Conservation (phyloP, 495 filamentous ascomycete species). For the Aspergillus egyptiacus region DNA sequence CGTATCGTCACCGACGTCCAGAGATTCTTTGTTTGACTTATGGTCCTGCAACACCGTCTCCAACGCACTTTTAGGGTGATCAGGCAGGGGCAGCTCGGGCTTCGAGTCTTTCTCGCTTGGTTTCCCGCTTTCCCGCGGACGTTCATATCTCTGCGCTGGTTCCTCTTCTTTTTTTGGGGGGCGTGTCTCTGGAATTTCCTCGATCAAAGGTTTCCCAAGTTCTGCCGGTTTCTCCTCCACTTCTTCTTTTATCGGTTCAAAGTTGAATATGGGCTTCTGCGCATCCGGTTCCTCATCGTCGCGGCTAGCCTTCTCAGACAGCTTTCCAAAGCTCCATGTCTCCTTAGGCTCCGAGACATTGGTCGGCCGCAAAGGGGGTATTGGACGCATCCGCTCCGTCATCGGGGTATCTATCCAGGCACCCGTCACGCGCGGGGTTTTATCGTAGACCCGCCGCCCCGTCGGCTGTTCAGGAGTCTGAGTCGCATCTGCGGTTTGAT, state of each 20-base stretch:
- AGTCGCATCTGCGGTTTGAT: slow-evolving; percentile 13
- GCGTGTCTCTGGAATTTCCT: background rate
- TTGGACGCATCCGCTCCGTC: slow-evolving; percentile 29
- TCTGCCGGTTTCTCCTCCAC: background rate
- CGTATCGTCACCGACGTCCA: slow-evolving; percentile 53
- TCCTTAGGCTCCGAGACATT: background rate
- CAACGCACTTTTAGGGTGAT: slow-evolving; percentile 44
- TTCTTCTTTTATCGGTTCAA: background rate
- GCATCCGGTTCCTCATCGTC: background rate
- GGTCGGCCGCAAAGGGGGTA: background rate
- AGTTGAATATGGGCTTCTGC: background rate
- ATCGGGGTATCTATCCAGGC: slow-evolving; percentile 51
- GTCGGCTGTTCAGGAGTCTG: slow-evolving; percentile 36
- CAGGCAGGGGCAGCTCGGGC: slow-evolving; percentile 30
- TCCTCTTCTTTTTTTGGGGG: background rate
- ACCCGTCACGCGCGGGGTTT: slow-evolving; percentile 46
- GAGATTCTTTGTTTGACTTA: slow-evolving; percentile 36
- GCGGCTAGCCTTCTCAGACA: background rate
- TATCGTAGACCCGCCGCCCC: slow-evolving; percentile 34
- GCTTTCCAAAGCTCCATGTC: background rate
- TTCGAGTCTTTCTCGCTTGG: slow-evolving; percentile 1
- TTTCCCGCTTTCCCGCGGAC: background rate
- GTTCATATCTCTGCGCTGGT: background rate
- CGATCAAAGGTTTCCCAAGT: background rate
- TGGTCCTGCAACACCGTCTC: slow-evolving; percentile 51